These are phyloP conservation scores for Pseudogymnoascus sp. DNA, from an alignment of 2,329 filamentous ascomycete species.

Conservation along the genomic window DNA sequence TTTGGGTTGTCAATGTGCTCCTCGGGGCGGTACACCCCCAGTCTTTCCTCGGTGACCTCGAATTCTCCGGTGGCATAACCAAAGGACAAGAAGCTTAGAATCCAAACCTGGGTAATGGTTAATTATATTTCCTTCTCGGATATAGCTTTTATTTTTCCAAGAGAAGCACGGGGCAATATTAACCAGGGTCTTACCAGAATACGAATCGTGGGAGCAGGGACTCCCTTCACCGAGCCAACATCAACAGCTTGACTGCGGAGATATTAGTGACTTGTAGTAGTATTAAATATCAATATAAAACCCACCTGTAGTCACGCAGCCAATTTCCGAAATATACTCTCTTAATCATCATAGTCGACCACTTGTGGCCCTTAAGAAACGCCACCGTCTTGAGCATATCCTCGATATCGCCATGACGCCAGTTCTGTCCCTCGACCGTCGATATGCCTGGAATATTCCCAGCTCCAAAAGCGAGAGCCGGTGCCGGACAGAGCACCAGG, in stretches of 20 bases:
- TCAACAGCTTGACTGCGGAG: conserved; percentile 64
- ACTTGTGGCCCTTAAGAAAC: conserved; percentile 75
- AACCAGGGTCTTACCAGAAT: conserved; percentile 47
- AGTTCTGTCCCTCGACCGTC: conserved; percentile 42
- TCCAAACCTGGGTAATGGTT: conserved; percentile 50
- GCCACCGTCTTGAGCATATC: conserved; percentile 72
- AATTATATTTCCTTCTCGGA: conserved; percentile 6
- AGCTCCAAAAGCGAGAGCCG: conserved; percentile 57
- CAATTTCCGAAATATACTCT: conserved; percentile 82
- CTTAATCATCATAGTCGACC: conserved; percentile 71
- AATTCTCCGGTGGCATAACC: conserved; percentile 83
- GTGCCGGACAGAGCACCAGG: conserved; percentile 49
- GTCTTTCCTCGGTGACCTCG: conserved; percentile 71
- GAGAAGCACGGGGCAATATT: not conserved
- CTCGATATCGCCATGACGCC: conserved; percentile 54
- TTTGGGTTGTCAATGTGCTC: conserved; percentile 71
- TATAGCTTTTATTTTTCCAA: not conserved
- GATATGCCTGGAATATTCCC: conserved; percentile 64
- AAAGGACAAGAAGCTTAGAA: conserved; percentile 73
- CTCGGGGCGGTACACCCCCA: conserved; percentile 75
- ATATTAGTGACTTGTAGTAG: not conserved
- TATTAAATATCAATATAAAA: not conserved
- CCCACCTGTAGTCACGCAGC: conserved; percentile 61
- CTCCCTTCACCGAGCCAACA: conserved; percentile 69
- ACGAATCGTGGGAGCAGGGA: conserved; percentile 70